Conservation (phyloP, 2,329 filamentous ascomycete genomes). For the Bisporella sp. region DNA sequence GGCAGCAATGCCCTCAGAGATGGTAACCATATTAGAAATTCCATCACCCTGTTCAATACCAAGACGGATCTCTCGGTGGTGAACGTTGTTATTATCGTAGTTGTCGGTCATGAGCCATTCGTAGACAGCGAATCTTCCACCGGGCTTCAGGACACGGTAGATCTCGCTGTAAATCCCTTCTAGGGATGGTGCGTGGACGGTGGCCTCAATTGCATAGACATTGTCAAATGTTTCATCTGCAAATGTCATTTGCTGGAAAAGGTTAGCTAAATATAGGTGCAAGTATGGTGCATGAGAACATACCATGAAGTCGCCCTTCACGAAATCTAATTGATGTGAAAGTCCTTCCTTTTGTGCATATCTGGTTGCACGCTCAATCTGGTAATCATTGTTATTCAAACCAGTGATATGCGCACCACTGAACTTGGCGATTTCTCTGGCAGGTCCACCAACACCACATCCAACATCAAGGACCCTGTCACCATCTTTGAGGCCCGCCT, state of each 20-base stretch:
- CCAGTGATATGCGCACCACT: conserved; percentile 83
- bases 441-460: conserved; percentile 93
- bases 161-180: conserved; percentile 93
- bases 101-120: conserved; percentile 98
- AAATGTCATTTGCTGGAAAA: conserved; percentile 81
- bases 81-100: conserved; percentile 82
- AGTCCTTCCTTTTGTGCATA: conserved; percentile 81
- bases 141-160: conserved; percentile 90
- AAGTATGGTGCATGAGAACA: conserved; percentile 7
- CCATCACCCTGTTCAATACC: conserved; percentile 94
- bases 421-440: conserved; percentile 94
- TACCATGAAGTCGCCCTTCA: conserved; percentile 96
- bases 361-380: conserved; percentile 84
- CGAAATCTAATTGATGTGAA: conserved; percentile 71
- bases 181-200: conserved; percentile 84
- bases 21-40: conserved; percentile 94
- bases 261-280: background rate
- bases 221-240: conserved; percentile 87
- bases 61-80: conserved; percentile 84
- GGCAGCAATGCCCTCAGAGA: conserved; percentile 72
- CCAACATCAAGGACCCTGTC: conserved; percentile 94
- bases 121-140: conserved; percentile 92
- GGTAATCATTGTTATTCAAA: conserved; percentile 99
- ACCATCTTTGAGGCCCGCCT: conserved; percentile 76
- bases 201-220: conserved; percentile 96